Evolutionary conservation across 768 basidiomycete species (phyloP), one percentile per base, ranked within the genome.

Genomic region (Mrakia blollopis): DNA sequence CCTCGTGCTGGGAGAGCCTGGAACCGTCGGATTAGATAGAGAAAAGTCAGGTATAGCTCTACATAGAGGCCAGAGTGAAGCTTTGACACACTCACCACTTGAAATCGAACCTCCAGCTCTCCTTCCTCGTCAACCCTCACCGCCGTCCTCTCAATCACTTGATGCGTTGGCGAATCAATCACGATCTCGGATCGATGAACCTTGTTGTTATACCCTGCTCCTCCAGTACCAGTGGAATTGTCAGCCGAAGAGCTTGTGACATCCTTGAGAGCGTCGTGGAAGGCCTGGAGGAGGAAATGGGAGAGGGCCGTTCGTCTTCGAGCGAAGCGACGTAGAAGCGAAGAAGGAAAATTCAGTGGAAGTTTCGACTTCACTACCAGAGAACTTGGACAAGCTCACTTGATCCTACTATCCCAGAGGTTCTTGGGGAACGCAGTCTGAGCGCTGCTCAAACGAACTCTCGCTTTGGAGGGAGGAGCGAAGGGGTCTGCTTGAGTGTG

Each of bases 241-340:
- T 54, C 54, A 54, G 21, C 54, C n/a, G 23, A n/a, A 57, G 23
- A 57, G 63, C 30, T 65, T 8, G 63, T 41, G 11, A 23, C 37
- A 0, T 35, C 39, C n/a, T 44, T 69, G 63, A 69, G 67, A 39
- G 18, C 35, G n/a, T 69, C 14, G 41, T 69, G 67, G 25, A 69
- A 69, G 2, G 67, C 67, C n/a, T 47, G 41, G 7, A 69, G 67
- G 37, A 69, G 67, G 67, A 39, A 69, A 14, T 69, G 67, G 35
- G 67, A 47, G n/a, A 69, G 67, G 28, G 67, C 67, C 3, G 41
- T 69, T 39, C 67, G 67, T 44, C 67, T 69, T 18, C n/a, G n/a
- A n/a, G n/a, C n/a, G n/a, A n/a, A n/a, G n/a, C n/a, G n/a, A n/a
- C 1, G 2, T 13, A n/a, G 67, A 18, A 68, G 67, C 6, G 39